phyloP scores from a whole-genome alignment of 352 stramenopile genomes.

The Globisporangium cylindrosporum region DNA sequence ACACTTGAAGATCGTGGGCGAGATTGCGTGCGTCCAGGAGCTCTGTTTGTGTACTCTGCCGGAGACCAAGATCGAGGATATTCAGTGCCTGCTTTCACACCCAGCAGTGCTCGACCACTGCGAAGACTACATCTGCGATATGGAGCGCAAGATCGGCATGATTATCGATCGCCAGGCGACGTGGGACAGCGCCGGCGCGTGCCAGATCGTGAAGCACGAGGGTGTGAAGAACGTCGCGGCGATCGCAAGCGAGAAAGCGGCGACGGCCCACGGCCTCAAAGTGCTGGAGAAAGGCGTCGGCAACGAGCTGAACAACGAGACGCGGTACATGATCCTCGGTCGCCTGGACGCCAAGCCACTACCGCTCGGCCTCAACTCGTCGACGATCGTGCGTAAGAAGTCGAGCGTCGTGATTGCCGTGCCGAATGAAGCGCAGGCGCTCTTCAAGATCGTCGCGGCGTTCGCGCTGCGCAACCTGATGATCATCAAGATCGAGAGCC shows the following conservation, averaged over 20 bases:
- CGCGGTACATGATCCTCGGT: slow-evolving; percentile 71
- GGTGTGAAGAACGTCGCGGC: slow-evolving; percentile 44
- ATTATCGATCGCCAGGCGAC: slow-evolving; percentile 63
- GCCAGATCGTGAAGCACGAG: slow-evolving; percentile 60
- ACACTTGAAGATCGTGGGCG: slow-evolving; percentile 68
- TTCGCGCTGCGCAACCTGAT: slow-evolving; percentile 75
- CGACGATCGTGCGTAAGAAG: slow-evolving; percentile 38
- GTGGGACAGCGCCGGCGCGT: slow-evolving; percentile 66
- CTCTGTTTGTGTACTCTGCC: slow-evolving; percentile 55
- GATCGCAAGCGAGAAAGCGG: slow-evolving; percentile 66
- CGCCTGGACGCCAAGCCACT: slow-evolving; percentile 41
- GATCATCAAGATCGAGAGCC: slow-evolving; percentile 83
- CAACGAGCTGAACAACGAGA: slow-evolving; percentile 71
- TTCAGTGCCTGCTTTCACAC: slow-evolving; percentile 58
- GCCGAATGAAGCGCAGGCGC: slow-evolving; percentile 61
- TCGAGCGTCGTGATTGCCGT: slow-evolving; percentile 68
- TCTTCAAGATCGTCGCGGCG: slow-evolving; percentile 78
- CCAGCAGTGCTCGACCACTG: slow-evolving; percentile 65
- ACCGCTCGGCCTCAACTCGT: slow-evolving; percentile 24
- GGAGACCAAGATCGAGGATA: slow-evolving; percentile 35
- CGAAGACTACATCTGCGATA: slow-evolving; percentile 58
- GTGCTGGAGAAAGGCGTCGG: slow-evolving; percentile 57
- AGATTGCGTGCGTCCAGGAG: slow-evolving; percentile 67
- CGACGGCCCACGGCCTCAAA: slow-evolving; percentile 42
- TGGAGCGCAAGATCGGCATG: slow-evolving; percentile 47